These are phyloP conservation scores for Aspergillus ellipticus DNA, from an alignment of 495 filamentous ascomycete genomes.

Conservation along the genomic window DNA sequence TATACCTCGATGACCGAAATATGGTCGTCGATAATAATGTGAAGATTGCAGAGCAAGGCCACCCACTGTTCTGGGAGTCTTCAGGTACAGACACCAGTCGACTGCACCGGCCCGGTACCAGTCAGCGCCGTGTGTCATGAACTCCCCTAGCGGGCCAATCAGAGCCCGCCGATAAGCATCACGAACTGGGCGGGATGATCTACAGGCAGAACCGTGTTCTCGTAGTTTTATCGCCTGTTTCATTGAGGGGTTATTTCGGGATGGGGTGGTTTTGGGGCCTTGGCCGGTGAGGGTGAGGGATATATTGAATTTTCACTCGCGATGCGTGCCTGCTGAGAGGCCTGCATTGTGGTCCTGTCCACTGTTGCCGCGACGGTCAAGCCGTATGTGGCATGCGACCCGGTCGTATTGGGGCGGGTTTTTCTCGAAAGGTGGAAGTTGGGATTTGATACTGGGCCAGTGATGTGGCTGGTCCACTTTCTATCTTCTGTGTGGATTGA, in stretches of 20 bases:
- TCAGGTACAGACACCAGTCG: too few relatives aligned
- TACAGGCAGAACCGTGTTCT: constrained; percentile 3
- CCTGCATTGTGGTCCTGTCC: neutral
- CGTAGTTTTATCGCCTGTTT: neutral
- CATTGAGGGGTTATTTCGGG: neutral
- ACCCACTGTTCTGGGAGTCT: too few relatives aligned
- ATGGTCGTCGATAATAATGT: too few relatives aligned
- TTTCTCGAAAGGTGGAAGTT: too few relatives aligned
- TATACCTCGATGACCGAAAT: too few relatives aligned
- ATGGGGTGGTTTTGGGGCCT: neutral
- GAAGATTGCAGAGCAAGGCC: too few relatives aligned
- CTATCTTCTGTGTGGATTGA: too few relatives aligned
- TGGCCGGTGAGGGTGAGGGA: neutral
- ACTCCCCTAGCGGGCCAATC: constrained; percentile 23
- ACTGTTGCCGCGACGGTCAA: neutral
- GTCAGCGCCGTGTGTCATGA: constrained; percentile 42
- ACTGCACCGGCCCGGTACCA: constrained; percentile 16
- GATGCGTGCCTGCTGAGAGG: neutral
- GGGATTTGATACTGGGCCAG: too few relatives aligned
- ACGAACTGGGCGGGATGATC: constrained; percentile 5
- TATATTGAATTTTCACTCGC: neutral
- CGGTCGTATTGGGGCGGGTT: too few relatives aligned
- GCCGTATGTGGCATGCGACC: too few relatives aligned
- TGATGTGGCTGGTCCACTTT: too few relatives aligned
- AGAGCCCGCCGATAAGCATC: constrained; percentile 30